Evolutionary conservation across 345 rosid species (phyloP).

Genomic region (Eucalyptus tenuipes): DNA sequence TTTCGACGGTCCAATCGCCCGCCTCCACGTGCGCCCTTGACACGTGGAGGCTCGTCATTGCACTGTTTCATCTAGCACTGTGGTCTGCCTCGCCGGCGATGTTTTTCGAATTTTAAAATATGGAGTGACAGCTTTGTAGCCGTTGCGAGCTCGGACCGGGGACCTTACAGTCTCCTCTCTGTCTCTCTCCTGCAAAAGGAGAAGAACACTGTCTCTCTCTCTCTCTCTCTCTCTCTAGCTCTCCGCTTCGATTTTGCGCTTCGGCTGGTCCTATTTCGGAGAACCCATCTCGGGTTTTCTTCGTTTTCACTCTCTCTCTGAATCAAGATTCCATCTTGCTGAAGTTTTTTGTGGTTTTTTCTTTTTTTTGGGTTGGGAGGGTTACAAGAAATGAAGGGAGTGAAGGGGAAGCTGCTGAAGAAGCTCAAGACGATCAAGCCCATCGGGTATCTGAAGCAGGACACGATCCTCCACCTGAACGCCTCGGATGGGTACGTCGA

Average conservation of each 20-base stretch:
- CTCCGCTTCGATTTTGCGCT: not conserved
- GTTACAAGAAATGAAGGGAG: conserved; percentile 40
- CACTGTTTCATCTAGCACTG: not conserved
- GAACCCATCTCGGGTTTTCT: not conserved
- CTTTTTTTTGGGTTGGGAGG: not conserved
- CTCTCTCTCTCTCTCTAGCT: not conserved
- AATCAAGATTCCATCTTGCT: not conserved
- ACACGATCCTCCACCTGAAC: conserved; percentile 40
- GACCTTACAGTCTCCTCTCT: not conserved
- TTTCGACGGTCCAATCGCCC: not conserved
- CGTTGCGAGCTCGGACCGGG: conserved; percentile 36
- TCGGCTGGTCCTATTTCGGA: not conserved
- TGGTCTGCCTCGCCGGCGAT: not conserved
- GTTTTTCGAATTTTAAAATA: conserved; percentile 9
- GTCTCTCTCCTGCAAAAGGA: not conserved
- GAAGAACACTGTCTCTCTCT: not conserved
- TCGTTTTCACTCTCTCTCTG: not conserved
- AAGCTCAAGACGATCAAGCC: conserved; percentile 49
- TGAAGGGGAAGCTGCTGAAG: conserved; percentile 68
- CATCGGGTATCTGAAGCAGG: conserved; percentile 51
- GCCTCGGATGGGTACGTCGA: conserved; percentile 51
- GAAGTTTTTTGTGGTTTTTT: not conserved
- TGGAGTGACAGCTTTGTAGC: conserved; percentile 32
- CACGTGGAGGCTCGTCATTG: not conserved
- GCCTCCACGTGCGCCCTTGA: not conserved